Evolutionary conservation across 306 rosid species (phyloP), one percentile per base, ranked within the genome.

Genomic region (Hippophae tibetana): DNA sequence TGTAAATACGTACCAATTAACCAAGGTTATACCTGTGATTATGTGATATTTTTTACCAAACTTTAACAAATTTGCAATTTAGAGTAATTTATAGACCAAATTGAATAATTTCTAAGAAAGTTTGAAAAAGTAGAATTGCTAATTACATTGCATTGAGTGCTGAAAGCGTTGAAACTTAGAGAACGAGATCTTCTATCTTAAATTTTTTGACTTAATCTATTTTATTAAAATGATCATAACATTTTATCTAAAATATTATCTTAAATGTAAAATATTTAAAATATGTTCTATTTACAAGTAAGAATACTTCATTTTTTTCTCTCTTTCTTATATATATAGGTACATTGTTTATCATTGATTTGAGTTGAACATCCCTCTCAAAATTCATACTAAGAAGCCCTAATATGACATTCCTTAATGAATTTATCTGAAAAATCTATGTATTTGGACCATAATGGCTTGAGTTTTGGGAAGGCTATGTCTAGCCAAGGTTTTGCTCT

Each of bases 401-500:
- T 89, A 48, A 93, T 84, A 64, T 81, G 90, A 72, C 99, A 93
- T 76, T 90, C 66, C 79, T 80, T 88, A 66, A 93, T 84, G 87
- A 93, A 88, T 64, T 84, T 82, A 84, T 93, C 97, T 7, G 97
- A 86, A 83, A 88, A 88, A 71, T 86, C 58, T 42, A 93, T 72
- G 63, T 93, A 77, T 71, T 86, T 93, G 6, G 95, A 43, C 99
- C 99, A 93, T 59, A 93, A 66, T 47, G 78, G 74, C 72, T 81
- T 68, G n/a, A 93, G 86, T 40, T 79, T 76, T 1, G 97, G 95
- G 78, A 88, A 93, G 52, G 94, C 95, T 67, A 93, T 86, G 52
- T 93, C 99, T 50, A 93, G 88, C 99, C 99, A 93, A 18, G 99
- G 99, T 69, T 93, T 93, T 47, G 99, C 99, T 71, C 99, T 79